Conservation (phyloP, 2,329 filamentous ascomycete genomes). For the Stagonosporopsis rhizophila region DNA sequence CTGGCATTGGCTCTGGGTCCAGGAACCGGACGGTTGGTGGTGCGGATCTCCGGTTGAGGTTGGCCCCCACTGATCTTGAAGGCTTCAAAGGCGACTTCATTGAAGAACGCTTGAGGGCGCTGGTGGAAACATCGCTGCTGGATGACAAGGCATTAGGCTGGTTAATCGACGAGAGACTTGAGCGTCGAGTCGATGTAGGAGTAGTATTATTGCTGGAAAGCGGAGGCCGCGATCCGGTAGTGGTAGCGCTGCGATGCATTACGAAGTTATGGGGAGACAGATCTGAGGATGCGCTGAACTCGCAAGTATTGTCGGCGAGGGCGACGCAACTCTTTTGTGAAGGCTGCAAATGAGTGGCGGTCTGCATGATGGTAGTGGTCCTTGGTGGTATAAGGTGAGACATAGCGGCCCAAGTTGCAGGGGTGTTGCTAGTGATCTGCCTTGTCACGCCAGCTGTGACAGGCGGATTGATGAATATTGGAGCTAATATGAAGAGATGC, state of each 20-base stretch:
- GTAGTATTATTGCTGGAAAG: conserved; percentile 27
- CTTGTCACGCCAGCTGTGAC: conserved; percentile 22
- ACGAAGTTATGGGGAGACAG: conserved; percentile 1
- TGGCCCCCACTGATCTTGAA: conserved; percentile 22
- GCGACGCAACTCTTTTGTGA: conserved; percentile 24
- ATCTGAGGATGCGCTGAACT: conserved; percentile 14
- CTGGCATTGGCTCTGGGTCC: conserved; percentile 26
- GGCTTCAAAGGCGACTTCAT: conserved; percentile 35
- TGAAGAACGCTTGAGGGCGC: conserved; percentile 22
- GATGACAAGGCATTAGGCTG: conserved; percentile 29
- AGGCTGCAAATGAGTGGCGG: conserved; percentile 23
- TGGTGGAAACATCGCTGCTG: conserved; percentile 9
- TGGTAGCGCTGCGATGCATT: conserved; percentile 11
- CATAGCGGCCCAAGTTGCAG: conserved; percentile 19
- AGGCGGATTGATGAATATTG: conserved; percentile 23
- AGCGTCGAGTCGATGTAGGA: conserved; percentile 24
- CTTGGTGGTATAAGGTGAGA: conserved; percentile 28
- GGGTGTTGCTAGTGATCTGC: conserved; percentile 29
- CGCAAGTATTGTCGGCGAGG: conserved; percentile 3
- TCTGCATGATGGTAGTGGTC: conserved; percentile 25
- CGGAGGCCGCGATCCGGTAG: conserved; percentile 15
- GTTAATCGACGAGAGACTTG: conserved; percentile 22
- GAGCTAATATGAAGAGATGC: conserved; percentile 7
- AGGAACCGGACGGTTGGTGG: conserved; percentile 36
- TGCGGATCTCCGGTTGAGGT: conserved; percentile 24